Percentiles rank a stretch among this genome's conserved stretches.
phyloP scores from a whole-genome alignment of 192 early-diverging fungal species.

The Gonapodya prolifera region DNA sequence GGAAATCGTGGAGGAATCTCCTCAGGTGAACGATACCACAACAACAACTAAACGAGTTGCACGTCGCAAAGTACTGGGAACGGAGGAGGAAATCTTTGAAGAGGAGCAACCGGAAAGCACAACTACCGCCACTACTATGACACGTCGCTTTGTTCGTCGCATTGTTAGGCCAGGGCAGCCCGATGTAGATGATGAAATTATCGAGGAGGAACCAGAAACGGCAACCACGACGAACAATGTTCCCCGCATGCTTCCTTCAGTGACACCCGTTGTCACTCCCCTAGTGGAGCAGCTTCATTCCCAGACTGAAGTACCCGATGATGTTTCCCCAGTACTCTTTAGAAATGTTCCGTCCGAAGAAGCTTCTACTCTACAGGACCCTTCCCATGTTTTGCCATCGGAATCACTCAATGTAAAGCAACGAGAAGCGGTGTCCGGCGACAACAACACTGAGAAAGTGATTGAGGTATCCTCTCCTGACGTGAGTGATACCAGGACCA shows the following conservation, averaged over 20 bases:
- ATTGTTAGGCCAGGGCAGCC: not conserved
- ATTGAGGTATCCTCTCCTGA: not conserved
- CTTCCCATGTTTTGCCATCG: too few relatives aligned
- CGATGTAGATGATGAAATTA: not conserved
- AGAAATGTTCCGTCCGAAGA: too few relatives aligned
- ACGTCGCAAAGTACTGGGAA: not conserved
- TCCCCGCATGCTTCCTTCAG: not conserved
- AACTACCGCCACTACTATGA: not conserved
- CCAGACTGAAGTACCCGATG: too few relatives aligned
- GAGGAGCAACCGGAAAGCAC: not conserved
- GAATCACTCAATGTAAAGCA: too few relatives aligned
- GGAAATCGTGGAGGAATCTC: not conserved
- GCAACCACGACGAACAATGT: not conserved
- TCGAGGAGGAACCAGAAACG: not conserved
- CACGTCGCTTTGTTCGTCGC: not conserved
- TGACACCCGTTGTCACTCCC: not conserved
- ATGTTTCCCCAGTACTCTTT: too few relatives aligned
- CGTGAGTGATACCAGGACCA: not conserved
- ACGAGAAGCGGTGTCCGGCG: too few relatives aligned
- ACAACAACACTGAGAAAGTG: too few relatives aligned
- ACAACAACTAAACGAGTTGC: not conserved
- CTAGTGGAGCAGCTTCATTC: not conserved
- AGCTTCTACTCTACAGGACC: too few relatives aligned
- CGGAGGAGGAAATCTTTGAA: not conserved
- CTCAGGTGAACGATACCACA: not conserved